Evolutionary conservation across 805 yeast species (phyloP), one percentile per base, ranked within the genome.

Genomic region (Schwanniomyces pseudopolymorphus): DNA sequence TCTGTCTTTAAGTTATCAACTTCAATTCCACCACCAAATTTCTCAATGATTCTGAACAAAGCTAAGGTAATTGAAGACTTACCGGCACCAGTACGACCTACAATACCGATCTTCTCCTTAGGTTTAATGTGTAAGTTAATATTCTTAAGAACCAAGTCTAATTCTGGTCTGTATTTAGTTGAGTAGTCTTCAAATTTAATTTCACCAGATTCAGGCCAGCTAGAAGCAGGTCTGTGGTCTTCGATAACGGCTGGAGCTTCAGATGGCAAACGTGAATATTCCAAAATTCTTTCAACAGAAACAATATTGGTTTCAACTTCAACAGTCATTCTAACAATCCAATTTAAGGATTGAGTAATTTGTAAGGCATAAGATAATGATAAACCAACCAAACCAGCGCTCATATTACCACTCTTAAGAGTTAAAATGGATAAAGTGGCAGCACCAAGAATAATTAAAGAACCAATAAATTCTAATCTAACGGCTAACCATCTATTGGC

Each of bases 261-360:
- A n/a, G 90, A 75, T 33, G 71, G 70, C 50, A 94, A 72, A n/a
- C 70, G 66, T 31, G 96, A 80, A 65, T 91, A 92, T 65, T 92
- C 99, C 67, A 88, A 76, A 44, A 92, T 84, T 70, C 99, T 84
- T 72, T 92, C 99, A 39, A 95, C 97, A 16, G 96, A 87, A 33
- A 94, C 99, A 70, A 94, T 91, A 67, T 90, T 92, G 10, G 97
- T 90, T 67, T 94, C 99, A 39, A 94, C 96, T 58, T 94, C 99
- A 38, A 94, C 99, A 0, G 97, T 89, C 98, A 91, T 92, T 70
- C 99, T 81, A 25, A 94, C 98, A 67, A 94, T 89, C 97, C 97
- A 92, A 66, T 90, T 92, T 67, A 94, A 78, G 0, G 96, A 79
- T 67, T 90, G 96, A 0, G 99, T 94, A 50, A 91, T 80, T 66